A percentile compares a stretch with the other conserved stretches of the same genome.
These are phyloP conservation scores for Raphanus hybrid DNA, from an alignment of 441 rosid genomes.

Conservation along the genomic window DNA sequence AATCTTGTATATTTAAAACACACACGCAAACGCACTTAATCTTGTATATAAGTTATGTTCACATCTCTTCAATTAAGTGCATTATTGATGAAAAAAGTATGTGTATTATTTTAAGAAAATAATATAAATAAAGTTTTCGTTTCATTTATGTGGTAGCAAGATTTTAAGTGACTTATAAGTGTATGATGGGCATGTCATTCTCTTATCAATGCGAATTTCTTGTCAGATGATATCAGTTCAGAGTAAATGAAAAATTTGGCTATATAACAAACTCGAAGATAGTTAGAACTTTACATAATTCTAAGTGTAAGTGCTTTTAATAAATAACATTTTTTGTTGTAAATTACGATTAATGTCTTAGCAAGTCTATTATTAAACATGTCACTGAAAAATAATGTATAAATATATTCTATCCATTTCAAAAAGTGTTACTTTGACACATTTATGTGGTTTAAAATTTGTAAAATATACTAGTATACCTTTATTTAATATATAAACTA, in stretches of 20 bases:
- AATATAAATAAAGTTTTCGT: neutral
- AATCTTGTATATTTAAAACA: slow-evolving; percentile 12
- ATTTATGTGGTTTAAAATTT: no score
- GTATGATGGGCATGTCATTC: slow-evolving; percentile 22
- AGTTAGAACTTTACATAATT: neutral
- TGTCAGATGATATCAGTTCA: slow-evolving; percentile 1
- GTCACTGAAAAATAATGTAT: neutral
- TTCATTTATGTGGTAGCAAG: slow-evolving; percentile 14
- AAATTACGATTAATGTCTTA: neutral
- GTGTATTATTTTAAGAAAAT: neutral
- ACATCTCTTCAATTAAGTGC: slow-evolving; percentile 24
- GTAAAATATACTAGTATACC: no score
- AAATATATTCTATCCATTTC: no score
- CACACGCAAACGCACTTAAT: slow-evolving; percentile 5
- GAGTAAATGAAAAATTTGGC: neutral
- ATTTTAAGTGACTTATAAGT: neutral
- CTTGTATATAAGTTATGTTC: slow-evolving; percentile 6
- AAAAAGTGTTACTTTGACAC: no score
- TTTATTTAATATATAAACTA: no score
- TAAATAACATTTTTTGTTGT: neutral
- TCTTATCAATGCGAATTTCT: neutral
- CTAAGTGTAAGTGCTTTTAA: neutral
- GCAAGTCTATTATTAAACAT: neutral
- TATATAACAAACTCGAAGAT: neutral
- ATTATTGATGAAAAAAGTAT: slow-evolving; percentile 7